A percentile compares a stretch with the other conserved stretches of the same genome.
These are phyloP conservation scores for Malassezia sympodialis DNA, from an alignment of 1,284 basidiomycete genomes.

Conservation along the genomic window DNA sequence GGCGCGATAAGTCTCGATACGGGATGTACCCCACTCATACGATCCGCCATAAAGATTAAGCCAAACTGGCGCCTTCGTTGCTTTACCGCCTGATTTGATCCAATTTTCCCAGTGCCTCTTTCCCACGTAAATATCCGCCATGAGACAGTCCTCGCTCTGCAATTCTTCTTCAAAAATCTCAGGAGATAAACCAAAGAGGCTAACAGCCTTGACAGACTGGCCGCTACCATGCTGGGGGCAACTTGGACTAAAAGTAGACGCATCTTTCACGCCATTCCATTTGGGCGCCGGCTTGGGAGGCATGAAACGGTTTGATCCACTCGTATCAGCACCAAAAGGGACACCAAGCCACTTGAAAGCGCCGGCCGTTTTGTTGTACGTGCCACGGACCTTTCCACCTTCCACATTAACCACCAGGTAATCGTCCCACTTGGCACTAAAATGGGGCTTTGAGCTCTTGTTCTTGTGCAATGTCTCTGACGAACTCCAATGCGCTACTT, in stretches of 20 bases:
- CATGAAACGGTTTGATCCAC: constrained; percentile 16
- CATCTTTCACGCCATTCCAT: constrained; percentile 12
- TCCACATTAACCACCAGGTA: constrained; percentile 15
- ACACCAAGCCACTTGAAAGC: constrained; percentile 17
- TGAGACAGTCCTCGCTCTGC: constrained; percentile 19
- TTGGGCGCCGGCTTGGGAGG: constrained; percentile 8
- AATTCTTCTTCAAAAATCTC: constrained; percentile 7
- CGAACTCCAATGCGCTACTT: neutral
- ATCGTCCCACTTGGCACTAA: constrained; percentile 27
- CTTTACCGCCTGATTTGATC: neutral
- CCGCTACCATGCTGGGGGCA: constrained; percentile 16
- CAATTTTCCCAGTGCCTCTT: constrained; percentile 11
- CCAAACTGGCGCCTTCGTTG: constrained; percentile 8
- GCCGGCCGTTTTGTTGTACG: constrained; percentile 2
- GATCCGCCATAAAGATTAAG: constrained; percentile 18
- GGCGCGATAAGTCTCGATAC: constrained; percentile 5
- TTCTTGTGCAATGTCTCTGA: neutral
- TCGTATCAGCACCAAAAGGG: constrained; percentile 15
- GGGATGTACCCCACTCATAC: constrained; percentile 13
- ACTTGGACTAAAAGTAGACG: constrained; percentile 3
- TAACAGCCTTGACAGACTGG: neutral
- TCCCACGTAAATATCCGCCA: constrained; percentile 14
- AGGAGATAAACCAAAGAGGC: constrained; percentile 7
- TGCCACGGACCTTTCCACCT: constrained; percentile 14
- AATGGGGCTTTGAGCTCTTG: neutral